Percentiles rank a stretch among this genome's conserved stretches.
These are phyloP conservation scores for Glycyrrhiza uralensis DNA, from an alignment of 306 rosid genomes.

Conservation along the genomic window DNA sequence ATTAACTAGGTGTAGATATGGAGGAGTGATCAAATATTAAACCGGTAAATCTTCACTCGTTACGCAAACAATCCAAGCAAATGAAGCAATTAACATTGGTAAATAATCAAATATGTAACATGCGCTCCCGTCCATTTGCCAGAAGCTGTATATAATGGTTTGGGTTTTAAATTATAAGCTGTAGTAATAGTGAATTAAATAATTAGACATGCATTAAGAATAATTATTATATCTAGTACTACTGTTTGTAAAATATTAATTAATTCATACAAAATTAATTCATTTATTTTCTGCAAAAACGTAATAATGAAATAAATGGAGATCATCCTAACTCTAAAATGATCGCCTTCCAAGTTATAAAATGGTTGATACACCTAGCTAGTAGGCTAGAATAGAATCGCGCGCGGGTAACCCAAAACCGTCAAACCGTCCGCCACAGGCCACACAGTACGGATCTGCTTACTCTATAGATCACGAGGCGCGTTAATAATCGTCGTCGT, in stretches of 20 bases:
- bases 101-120: background rate
- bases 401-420: background rate
- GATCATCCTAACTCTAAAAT: no score
- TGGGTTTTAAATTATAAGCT: no score
- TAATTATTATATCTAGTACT: no score
- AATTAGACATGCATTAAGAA: background rate
- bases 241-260: no score
- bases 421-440: background rate
- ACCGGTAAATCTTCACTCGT: background rate
- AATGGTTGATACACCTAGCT: background rate
- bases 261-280: no score
- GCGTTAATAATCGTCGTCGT: background rate
- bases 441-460: background rate
- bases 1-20: background rate
- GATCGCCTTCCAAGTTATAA: background rate
- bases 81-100: no score
- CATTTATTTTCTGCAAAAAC: no score
- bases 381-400: background rate
- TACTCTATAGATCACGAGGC: background rate
- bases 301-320: no score
- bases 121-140: background rate
- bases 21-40: background rate
- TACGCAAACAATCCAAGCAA: no score
- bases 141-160: no score
- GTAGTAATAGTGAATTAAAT: background rate